Evolutionary conservation across 345 rosid species (phyloP), one percentile per base, ranked within the genome.

Genomic region (Eutrema japonicum): DNA sequence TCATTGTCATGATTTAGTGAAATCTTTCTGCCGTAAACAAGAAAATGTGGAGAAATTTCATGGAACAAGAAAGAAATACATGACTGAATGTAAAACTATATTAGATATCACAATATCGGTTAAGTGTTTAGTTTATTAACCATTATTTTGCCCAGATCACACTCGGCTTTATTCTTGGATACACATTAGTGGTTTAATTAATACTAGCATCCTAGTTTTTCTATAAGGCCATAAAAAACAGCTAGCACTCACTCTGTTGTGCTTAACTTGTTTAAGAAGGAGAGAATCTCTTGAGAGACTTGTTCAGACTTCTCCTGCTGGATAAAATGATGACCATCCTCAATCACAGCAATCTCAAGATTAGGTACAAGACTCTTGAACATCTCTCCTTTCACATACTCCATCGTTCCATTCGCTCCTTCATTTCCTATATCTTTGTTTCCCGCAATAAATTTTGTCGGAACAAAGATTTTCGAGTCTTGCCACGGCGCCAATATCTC

Each of bases 261-360:
- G 65, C 53, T n/a, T 45, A 85, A 27, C 71, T 81, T 84, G 41
- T 12, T 64, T 6, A 87, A 78, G 73, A 84, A 87, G 6, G 84
- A 73, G 43, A 86, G 80, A 18, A 87, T 85, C 81, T 89, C 87
- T 26, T 84, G 54, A 0, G 89, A 87, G 14, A 86, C 88, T 73
- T 80, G 57, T 71, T 82, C 57, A 68, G 84, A 76, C 81, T 77
- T 85, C 79, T 89, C 92, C 66, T 79, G 82, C 10, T 84, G 87
- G 54, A 89, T 81, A 70, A 68, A 87, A 79, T 87, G 91, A 73
- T 87, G 96, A 14, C 83, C 91, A 52, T 86, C 85, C 27, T 84
- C 83, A 68, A 89, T 68, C 68, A 89, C 57, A 47, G 56, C 81
- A 40, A 86, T 74, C 75, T 89, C 85, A 35, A 85, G 88, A 43